Conservation (phyloP, 495 filamentous ascomycete species). For the Talaromyces nanjingensis region DNA sequence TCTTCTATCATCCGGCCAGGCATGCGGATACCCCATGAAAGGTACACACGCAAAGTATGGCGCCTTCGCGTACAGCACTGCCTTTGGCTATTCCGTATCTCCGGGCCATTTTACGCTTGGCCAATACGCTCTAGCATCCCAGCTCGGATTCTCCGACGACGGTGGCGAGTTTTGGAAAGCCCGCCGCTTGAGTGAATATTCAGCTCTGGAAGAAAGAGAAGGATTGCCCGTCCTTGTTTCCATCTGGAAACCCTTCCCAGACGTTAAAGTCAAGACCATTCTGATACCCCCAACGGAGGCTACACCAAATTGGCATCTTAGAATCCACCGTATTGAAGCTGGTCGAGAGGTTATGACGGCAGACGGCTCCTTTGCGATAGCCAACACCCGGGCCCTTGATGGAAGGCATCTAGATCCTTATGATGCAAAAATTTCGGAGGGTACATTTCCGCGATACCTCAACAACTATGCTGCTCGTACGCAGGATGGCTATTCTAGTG, state of each 20-base stretch:
- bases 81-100: background rate
- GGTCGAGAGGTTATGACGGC: background rate
- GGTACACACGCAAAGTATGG: background rate
- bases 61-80: background rate
- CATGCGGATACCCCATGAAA: background rate
- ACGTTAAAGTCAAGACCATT: background rate
- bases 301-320: too few relatives aligned
- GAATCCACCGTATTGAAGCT: background rate
- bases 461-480: background rate
- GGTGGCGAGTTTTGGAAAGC: background rate
- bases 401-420: background rate
- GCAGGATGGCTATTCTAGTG: background rate
- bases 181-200: background rate
- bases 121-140: background rate
- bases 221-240: background rate
- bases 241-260: background rate
- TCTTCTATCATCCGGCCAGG: background rate
- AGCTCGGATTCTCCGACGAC: background rate
- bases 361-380: background rate
- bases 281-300: background rate
- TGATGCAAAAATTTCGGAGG: background rate
- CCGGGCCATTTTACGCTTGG: background rate
- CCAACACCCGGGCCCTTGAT: background rate
- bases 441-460: background rate
- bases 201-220: background rate